These are phyloP conservation scores for Tinospora cordifolia DNA, from an alignment of 164 flowering plant species.

Conservation along the genomic window DNA sequence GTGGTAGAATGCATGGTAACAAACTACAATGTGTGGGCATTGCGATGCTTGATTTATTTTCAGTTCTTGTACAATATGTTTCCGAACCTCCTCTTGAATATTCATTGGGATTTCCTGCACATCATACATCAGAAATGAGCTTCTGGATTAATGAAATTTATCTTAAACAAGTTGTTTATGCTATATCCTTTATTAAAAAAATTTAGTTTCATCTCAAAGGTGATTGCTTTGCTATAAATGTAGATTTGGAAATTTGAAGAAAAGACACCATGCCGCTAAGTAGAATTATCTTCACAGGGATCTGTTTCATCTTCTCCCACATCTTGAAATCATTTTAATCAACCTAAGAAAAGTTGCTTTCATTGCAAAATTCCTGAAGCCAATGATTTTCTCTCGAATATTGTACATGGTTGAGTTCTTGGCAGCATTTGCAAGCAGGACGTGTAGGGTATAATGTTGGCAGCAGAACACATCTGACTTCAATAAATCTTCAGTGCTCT, in stretches of 20 bases:
- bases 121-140: not conserved
- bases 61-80: slow-evolving; percentile 94
- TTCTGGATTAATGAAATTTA: not conserved
- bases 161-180: not conserved
- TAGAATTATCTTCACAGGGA: not conserved
- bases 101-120: slow-evolving; percentile 90
- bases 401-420: not conserved
- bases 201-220: no score
- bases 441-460: not conserved
- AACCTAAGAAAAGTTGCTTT: not conserved
- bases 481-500: not conserved
- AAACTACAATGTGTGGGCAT: slow-evolving; percentile 76
- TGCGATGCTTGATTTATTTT: slow-evolving; percentile 89
- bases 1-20: slow-evolving; percentile 92
- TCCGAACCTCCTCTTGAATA: slow-evolving; percentile 86
- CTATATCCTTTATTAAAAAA: not conserved
- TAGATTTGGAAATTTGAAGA: not conserved
- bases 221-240: not conserved
- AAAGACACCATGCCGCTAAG: not conserved
- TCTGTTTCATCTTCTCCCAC: not conserved
- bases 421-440: not conserved
- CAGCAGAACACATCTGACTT: not conserved
- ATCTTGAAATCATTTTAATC: not conserved
- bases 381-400: not conserved
- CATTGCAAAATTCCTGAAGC: not conserved